phyloP scores from a whole-genome alignment of 2,329 filamentous ascomycete genomes.

The Rutstroemia sp. region DNA sequence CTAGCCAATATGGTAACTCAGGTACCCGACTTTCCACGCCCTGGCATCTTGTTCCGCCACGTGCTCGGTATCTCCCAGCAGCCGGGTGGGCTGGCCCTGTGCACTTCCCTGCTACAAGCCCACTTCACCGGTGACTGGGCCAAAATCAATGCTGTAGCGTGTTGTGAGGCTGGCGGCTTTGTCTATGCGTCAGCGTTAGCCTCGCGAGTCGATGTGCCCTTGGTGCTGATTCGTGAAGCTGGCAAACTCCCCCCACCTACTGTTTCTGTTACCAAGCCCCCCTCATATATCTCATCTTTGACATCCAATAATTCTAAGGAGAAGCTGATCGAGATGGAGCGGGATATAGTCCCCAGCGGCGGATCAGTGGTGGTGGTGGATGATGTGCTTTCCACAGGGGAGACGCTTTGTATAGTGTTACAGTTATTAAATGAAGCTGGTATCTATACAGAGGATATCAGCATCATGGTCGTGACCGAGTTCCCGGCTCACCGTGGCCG shows the following conservation, averaged over 20 bases:
- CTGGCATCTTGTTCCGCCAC: slow-evolving; percentile 48
- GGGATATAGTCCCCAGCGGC: slow-evolving; percentile 32
- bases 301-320: slow-evolving; percentile 18
- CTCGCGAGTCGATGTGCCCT: slow-evolving; percentile 31
- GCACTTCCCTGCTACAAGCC: slow-evolving; percentile 34
- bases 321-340: slow-evolving; percentile 43
- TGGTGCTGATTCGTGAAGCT: slow-evolving; percentile 45
- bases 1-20: slow-evolving; percentile 43
- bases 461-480: slow-evolving; percentile 19
- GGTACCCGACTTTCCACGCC: slow-evolving; percentile 43
- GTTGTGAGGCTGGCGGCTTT: slow-evolving; percentile 51
- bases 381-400: slow-evolving; percentile 18
- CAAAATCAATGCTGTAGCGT: slow-evolving; percentile 38
- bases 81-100: too few species aligned
- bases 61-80: slow-evolving; percentile 29
- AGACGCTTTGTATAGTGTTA: slow-evolving; percentile 21
- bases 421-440: slow-evolving; percentile 17
- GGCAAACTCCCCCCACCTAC: slow-evolving; percentile 53
- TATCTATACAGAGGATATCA: slow-evolving; percentile 13
- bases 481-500: slow-evolving; percentile 19
- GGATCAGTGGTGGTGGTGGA: too few species aligned
- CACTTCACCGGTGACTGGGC: slow-evolving; percentile 42
- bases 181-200: slow-evolving; percentile 47
- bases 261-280: slow-evolving; percentile 38
- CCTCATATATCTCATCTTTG: slow-evolving; percentile 48